Percentiles rank a stretch among this genome's conserved stretches.
These are phyloP conservation scores for Hemisphaericaspora nanyangensis DNA, from an alignment of 805 yeast genomes.

Conservation along the genomic window DNA sequence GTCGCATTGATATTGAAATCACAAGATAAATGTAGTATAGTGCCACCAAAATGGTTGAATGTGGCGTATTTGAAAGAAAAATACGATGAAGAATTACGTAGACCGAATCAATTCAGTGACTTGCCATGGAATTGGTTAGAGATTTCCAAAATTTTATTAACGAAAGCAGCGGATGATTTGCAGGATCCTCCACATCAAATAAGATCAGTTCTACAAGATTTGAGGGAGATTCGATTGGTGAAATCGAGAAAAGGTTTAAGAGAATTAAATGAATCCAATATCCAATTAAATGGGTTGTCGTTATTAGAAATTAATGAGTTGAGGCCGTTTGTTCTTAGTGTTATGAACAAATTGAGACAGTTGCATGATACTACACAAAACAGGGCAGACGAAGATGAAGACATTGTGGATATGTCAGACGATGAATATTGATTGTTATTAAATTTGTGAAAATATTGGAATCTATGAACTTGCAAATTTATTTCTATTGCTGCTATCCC, in stretches of 20 bases:
- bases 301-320: conserved; percentile 83
- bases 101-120: conserved; percentile 56
- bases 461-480: no score
- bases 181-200: conserved; percentile 68
- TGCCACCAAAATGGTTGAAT: conserved; percentile 83
- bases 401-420: conserved; percentile 3
- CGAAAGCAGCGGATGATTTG: conserved; percentile 74
- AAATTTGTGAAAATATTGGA: no score
- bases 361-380: conserved; percentile 38
- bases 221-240: conserved; percentile 75
- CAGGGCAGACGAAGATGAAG: conserved; percentile 11
- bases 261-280: conserved; percentile 75
- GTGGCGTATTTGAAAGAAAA: conserved; percentile 48
- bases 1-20: conserved; percentile 76
- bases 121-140: conserved; percentile 92
- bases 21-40: conserved; percentile 81
- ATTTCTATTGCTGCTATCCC: no score
- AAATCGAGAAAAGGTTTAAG: conserved; percentile 79
- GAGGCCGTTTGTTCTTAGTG: conserved; percentile 72
- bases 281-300: conserved; percentile 79
- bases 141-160: conserved; percentile 62
- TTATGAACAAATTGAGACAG: conserved; percentile 73
- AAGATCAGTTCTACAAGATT: conserved; percentile 70
- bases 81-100: conserved; percentile 63
- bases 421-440: conserved; percentile 1